A percentile compares a stretch with the other conserved stretches of the same genome.
These are phyloP conservation scores for Chaetoscypha palmicola DNA, from an alignment of 2,329 filamentous ascomycete species.

Conservation along the genomic window DNA sequence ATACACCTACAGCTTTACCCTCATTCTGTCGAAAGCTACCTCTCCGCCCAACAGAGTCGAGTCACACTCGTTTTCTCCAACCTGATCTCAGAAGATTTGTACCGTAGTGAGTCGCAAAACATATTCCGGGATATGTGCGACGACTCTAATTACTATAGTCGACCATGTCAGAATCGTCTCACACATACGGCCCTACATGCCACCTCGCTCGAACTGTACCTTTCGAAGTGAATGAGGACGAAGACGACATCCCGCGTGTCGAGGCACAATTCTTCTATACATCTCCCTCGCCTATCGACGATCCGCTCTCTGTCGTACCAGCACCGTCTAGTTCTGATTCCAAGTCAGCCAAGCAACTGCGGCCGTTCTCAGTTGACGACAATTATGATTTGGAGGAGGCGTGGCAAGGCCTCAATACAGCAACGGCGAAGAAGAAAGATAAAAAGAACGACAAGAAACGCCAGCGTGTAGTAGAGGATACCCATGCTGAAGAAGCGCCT, in stretches of 20 bases:
- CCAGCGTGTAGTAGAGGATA: conserved; percentile 13
- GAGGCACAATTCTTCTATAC: conserved; percentile 79
- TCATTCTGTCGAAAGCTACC: background rate
- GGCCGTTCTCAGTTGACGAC: conserved; percentile 73
- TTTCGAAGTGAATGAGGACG: conserved; percentile 21
- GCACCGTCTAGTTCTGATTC: conserved; percentile 44
- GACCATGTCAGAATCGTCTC: conserved; percentile 25
- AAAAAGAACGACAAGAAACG: conserved; percentile 23
- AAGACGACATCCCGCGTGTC: conserved; percentile 48
- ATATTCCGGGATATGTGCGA: background rate
- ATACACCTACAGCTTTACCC: background rate
- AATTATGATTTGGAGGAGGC: conserved; percentile 73
- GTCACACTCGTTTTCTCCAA: too few relatives aligned
- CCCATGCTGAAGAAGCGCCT: conserved; percentile 3
- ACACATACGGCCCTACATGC: conserved; percentile 30
- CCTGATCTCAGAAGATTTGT: too few relatives aligned
- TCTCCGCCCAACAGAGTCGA: too few relatives aligned
- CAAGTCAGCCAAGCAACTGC: conserved; percentile 52
- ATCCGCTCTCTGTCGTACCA: conserved; percentile 66
- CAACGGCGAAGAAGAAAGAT: conserved; percentile 43
- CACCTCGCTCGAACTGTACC: conserved; percentile 20
- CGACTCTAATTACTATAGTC: conserved; percentile 9
- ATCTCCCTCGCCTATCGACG: conserved; percentile 76
- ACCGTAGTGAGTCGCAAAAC: too few relatives aligned
- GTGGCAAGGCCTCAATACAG: conserved; percentile 57